Evolutionary conservation across 2,329 filamentous ascomycete species (phyloP).

Genomic region (Colletotrichum sp.): DNA sequence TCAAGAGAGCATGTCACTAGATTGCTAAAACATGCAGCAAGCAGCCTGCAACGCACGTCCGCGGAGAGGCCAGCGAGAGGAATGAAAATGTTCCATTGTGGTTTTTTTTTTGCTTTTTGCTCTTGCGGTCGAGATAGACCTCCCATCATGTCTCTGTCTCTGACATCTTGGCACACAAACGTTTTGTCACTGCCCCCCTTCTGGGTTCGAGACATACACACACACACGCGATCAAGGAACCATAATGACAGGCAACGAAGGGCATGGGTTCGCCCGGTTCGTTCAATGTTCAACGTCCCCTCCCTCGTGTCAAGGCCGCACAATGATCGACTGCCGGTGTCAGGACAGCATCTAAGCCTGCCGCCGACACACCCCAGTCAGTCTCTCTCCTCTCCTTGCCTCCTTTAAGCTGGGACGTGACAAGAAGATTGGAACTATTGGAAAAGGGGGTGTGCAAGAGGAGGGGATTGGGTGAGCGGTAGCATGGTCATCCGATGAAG

Average conservation of each 20-base stretch:
- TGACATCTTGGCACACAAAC: neutral
- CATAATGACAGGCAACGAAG: conserved; percentile 3
- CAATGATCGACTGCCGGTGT: conserved; percentile 14
- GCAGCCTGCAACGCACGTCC: neutral
- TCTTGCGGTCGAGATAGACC: conserved; percentile 4
- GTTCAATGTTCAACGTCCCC: neutral
- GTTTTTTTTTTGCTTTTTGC: neutral
- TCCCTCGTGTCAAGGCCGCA: conserved; percentile 5
- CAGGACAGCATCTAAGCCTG: neutral
- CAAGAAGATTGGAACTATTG: neutral
- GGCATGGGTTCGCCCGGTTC: conserved; percentile 4
- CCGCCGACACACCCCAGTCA: neutral
- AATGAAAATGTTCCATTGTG: neutral
- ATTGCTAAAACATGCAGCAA: neutral
- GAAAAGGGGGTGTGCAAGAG: neutral
- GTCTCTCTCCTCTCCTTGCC: neutral
- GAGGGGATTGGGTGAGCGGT: neutral
- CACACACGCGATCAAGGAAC: neutral
- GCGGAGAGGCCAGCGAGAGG: neutral
- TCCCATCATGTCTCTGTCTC: neutral
- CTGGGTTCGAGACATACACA: neutral
- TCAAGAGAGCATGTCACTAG: neutral
- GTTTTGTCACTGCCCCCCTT: neutral
- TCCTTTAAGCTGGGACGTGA: neutral
- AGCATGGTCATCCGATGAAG: conserved; percentile 12